phyloP scores from a whole-genome alignment of 345 rosid species.

The Linum tenue region DNA sequence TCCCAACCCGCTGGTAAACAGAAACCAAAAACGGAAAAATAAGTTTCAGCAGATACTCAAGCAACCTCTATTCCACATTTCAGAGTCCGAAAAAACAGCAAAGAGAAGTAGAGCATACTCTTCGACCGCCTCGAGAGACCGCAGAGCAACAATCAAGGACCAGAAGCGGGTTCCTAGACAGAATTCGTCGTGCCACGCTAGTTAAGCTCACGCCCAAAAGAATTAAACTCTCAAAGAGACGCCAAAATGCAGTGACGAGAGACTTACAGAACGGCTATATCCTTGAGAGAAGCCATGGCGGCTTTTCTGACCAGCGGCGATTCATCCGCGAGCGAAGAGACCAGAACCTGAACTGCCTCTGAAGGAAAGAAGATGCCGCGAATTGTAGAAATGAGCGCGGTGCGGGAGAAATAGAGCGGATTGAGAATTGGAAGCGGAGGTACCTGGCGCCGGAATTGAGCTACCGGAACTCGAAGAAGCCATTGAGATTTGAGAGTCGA shows the following conservation, averaged over 20 bases:
- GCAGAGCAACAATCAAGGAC: constrained; percentile 86
- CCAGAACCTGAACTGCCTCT: constrained; percentile 86
- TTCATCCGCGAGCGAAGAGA: constrained; percentile 80
- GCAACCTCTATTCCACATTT: not conserved
- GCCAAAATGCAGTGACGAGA: not conserved
- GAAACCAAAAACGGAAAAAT: not conserved
- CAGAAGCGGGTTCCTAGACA: constrained; percentile 72
- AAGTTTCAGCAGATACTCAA: not conserved
- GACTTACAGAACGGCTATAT: constrained; percentile 54
- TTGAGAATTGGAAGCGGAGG: constrained; percentile 1
- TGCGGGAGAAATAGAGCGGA: not conserved
- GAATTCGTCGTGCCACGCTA: constrained; percentile 1
- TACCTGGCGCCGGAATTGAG: constrained; percentile 70
- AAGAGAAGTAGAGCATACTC: constrained; percentile 37
- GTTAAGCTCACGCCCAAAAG: not conserved
- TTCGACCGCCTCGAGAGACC: constrained; percentile 80
- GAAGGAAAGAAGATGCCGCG: constrained; percentile 14
- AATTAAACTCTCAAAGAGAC: not conserved
- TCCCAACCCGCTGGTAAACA: constrained; percentile 62
- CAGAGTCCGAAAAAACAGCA: not conserved
- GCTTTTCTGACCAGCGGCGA: constrained; percentile 60
- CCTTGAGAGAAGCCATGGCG: constrained; percentile 78
- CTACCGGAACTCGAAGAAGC: constrained; percentile 70
- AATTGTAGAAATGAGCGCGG: not conserved
- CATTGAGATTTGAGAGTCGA: constrained; percentile 25